phyloP scores from a whole-genome alignment of 805 yeast species.

The Yamadazyma endophytica region DNA sequence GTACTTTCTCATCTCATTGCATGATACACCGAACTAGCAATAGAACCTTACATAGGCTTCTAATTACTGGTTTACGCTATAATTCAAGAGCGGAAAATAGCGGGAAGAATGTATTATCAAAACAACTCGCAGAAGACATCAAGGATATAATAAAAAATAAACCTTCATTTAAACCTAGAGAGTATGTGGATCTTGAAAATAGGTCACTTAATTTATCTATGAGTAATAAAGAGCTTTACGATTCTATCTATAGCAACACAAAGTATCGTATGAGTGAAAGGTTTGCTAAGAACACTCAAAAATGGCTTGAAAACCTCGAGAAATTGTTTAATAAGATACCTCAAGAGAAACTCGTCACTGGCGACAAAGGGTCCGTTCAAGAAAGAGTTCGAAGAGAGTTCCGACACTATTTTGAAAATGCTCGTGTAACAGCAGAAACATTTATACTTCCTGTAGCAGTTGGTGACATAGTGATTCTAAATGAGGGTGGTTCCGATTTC shows the following conservation, averaged over 20 bases:
- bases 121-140: too few species aligned
- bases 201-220: constrained; percentile 14
- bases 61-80: too few species aligned
- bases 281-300: constrained; percentile 11
- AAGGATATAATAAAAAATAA: too few species aligned
- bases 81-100: too few species aligned
- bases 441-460: constrained; percentile 27
- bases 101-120: constrained; percentile 1
- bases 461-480: constrained; percentile 64
- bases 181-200: constrained; percentile 20
- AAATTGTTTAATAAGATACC: constrained; percentile 2
- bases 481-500: constrained; percentile 41
- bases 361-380: neutral
- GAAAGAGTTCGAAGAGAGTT: constrained; percentile 2
- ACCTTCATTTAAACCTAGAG: too few species aligned
- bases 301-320: constrained; percentile 16
- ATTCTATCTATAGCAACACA: constrained; percentile 14
- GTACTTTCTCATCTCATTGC: too few species aligned
- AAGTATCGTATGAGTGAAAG: constrained; percentile 17
- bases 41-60: too few species aligned
- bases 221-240: constrained; percentile 16
- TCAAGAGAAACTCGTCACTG: constrained; percentile 1
- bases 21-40: too few species aligned
- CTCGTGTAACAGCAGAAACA: constrained; percentile 13
- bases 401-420: constrained; percentile 8